Evolutionary conservation across 352 stramenopile species (phyloP).

Genomic region (Globisporangium spinosum): DNA sequence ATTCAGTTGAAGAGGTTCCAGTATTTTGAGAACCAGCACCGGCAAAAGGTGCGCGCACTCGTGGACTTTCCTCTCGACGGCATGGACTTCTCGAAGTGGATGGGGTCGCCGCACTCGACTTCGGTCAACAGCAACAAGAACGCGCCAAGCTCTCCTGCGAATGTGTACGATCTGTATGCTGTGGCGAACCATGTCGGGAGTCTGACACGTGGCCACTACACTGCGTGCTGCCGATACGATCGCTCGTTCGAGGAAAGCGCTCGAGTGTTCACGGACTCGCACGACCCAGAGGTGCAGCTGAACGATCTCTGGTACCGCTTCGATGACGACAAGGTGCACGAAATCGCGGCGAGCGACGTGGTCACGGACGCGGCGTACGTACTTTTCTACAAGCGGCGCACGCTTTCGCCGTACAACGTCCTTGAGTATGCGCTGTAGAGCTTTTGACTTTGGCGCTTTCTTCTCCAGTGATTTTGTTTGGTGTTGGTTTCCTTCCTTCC

Average conservation of each 20-base stretch:
- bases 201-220: constrained; percentile 95
- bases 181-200: constrained; percentile 97
- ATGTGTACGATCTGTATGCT: constrained; percentile 94
- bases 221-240: constrained; percentile 77
- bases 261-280: constrained; percentile 35
- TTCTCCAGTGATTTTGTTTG: constrained; percentile 1
- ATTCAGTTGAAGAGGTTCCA: constrained; percentile 89
- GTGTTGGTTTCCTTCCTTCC: not conserved
- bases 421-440: constrained; percentile 55
- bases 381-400: constrained; percentile 89
- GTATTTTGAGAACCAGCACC: constrained; percentile 82
- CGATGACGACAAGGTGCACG: constrained; percentile 77
- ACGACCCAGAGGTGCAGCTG: constrained; percentile 38
- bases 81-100: constrained; percentile 77
- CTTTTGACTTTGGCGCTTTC: not conserved
- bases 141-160: constrained; percentile 3
- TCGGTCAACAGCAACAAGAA: constrained; percentile 3
- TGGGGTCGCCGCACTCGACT: constrained; percentile 23
- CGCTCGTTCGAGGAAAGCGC: constrained; percentile 58
- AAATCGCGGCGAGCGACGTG: constrained; percentile 68
- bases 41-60: constrained; percentile 75
- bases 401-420: constrained; percentile 66
- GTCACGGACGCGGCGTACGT: constrained; percentile 88
- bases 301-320: constrained; percentile 77
- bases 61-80: constrained; percentile 81